These are phyloP conservation scores for Lodderomyces metapsilosis DNA, from an alignment of 1,139 yeast genomes.

Conservation along the genomic window DNA sequence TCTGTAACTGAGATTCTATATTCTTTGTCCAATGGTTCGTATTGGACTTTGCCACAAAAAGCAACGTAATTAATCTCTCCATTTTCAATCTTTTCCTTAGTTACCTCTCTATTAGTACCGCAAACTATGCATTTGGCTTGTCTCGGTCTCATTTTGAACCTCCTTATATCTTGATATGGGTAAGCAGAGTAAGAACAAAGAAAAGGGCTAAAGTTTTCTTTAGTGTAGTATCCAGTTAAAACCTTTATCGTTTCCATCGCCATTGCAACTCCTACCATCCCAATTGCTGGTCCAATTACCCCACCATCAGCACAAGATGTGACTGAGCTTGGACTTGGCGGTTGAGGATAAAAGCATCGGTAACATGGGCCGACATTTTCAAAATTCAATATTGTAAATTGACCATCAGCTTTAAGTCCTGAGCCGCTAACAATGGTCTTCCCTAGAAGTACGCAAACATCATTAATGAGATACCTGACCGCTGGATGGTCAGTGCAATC, in stretches of 20 bases:
- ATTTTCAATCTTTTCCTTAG: conserved; percentile 41
- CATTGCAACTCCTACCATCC: conserved; percentile 85
- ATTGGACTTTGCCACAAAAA: conserved; percentile 63
- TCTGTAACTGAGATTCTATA: conserved; percentile 52
- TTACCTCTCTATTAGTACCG: conserved; percentile 51
- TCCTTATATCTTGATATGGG: conserved; percentile 66
- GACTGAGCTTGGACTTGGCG: conserved; percentile 84
- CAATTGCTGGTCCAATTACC: conserved; percentile 93
- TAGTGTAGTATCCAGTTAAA: conserved; percentile 54
- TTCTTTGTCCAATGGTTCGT: conserved; percentile 38
- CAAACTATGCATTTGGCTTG: conserved; percentile 65
- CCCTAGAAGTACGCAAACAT: conserved; percentile 68
- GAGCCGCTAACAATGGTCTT: conserved; percentile 88
- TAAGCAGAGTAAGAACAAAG: conserved; percentile 71
- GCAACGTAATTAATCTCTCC: conserved; percentile 59
- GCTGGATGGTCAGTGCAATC: conserved; percentile 97
- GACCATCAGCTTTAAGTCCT: conserved; percentile 91
- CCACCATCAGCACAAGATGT: conserved; percentile 94
- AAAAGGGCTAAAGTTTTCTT: conserved; percentile 61
- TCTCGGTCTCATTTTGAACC: conserved; percentile 76
- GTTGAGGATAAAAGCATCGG: conserved; percentile 86
- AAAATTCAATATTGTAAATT: conserved; percentile 72
- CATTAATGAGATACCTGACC: conserved; percentile 83
- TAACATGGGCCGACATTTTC: conserved; percentile 83
- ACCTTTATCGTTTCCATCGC: conserved; percentile 84